A percentile compares a stretch with the other conserved stretches of the same genome.
Evolutionary conservation across 2,329 filamentous ascomycete species (phyloP).

Genomic region (Fonsecaea multimorphosa): DNA sequence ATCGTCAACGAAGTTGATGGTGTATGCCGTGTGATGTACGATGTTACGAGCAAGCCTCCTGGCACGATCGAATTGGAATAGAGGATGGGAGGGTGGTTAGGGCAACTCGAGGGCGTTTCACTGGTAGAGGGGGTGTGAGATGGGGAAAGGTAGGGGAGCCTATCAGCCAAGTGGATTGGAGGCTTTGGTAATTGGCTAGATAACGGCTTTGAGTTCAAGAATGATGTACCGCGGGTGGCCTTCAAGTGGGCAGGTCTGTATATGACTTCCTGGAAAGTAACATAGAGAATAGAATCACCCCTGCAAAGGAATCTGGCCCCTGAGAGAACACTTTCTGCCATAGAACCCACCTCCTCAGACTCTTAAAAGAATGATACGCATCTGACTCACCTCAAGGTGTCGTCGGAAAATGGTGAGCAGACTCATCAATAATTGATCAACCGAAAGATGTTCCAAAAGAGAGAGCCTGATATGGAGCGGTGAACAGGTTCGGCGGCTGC

Average conservation of each 20-base stretch:
- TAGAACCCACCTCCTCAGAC: not conserved
- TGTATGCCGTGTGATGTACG: constrained; percentile 67
- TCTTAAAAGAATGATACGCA: no score
- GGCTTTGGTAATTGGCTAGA: not conserved
- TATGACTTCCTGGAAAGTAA: not conserved
- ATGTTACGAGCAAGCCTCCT: constrained; percentile 69
- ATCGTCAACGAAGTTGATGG: constrained; percentile 80
- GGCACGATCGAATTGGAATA: constrained; percentile 78
- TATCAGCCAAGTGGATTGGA: not conserved
- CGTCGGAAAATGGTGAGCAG: no score
- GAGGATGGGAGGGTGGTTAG: not conserved
- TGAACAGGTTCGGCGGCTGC: no score
- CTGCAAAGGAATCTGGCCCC: constrained; percentile 13
- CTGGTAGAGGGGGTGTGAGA: not conserved
- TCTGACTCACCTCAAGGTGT: no score
- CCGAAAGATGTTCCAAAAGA: no score
- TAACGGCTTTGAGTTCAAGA: not conserved
- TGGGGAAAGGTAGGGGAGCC: not conserved
- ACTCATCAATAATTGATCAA: no score
- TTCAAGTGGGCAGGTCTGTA: not conserved
- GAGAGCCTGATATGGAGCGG: no score
- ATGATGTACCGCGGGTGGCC: not conserved
- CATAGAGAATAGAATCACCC: constrained; percentile 3
- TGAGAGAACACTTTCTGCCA: not conserved
- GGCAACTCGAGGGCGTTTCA: not conserved